These are phyloP conservation scores for Eragrostis nindensis DNA, from an alignment of 176 grass and related monocot species.

Conservation along the genomic window DNA sequence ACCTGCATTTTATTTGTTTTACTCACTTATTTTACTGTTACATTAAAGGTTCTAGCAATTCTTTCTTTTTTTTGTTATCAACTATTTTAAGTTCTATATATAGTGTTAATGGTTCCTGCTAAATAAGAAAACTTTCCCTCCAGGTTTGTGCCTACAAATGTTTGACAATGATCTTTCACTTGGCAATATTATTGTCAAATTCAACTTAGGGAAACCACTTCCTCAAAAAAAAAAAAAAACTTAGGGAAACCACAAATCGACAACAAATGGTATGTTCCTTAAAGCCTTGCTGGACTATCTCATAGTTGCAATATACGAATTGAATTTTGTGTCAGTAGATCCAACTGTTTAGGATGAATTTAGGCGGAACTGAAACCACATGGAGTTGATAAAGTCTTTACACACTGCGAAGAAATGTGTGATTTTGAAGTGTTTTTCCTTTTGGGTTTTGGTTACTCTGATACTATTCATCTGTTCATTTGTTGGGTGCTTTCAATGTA, in stretches of 20 bases:
- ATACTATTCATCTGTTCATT: not conserved
- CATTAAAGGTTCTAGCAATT: slow-evolving; percentile 8
- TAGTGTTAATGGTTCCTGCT: slow-evolving; percentile 26
- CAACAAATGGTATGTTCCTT: slow-evolving; percentile 78
- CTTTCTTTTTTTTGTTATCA: not conserved
- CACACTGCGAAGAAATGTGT: not conserved
- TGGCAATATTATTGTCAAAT: slow-evolving; percentile 67
- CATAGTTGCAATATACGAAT: slow-evolving; percentile 20
- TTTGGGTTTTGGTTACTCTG: not conserved
- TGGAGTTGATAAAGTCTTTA: slow-evolving; percentile 5
- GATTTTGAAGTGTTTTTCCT: not conserved
- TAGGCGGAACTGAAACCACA: not conserved
- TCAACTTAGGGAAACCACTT: slow-evolving; percentile 80
- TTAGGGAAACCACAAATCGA: slow-evolving; percentile 81
- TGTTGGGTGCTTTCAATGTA: not conserved
- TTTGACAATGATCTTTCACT: slow-evolving; percentile 67
- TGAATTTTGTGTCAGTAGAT: slow-evolving; percentile 12
- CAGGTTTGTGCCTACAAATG: slow-evolving; percentile 92
- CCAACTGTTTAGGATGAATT: no score
- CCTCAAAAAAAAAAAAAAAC: no score
- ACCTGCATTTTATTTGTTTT: slow-evolving; percentile 26
- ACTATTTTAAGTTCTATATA: slow-evolving; percentile 18
- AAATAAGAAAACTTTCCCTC: slow-evolving; percentile 35
- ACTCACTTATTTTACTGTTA: slow-evolving; percentile 16
- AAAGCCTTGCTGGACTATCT: slow-evolving; percentile 1